These are phyloP conservation scores for Mortierella sp. DNA, from an alignment of 371 early-diverging fungal genomes.

Conservation along the genomic window DNA sequence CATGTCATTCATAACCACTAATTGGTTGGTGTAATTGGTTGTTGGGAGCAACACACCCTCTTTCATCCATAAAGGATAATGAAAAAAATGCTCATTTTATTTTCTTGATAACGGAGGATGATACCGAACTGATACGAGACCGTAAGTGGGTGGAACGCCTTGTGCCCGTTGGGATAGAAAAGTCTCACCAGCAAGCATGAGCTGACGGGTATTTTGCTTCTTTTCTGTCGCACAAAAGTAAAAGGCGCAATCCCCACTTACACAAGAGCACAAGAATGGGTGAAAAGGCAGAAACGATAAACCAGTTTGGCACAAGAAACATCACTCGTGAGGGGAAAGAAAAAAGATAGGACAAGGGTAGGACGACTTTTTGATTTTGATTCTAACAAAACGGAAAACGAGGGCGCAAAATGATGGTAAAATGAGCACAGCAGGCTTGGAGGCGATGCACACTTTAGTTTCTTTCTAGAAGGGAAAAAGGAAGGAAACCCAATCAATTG, in stretches of 20 bases:
- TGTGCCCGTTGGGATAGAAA: background rate
- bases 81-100: too few relatives aligned
- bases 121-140: too few relatives aligned
- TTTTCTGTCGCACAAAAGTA: background rate
- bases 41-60: too few relatives aligned
- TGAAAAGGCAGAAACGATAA: background rate
- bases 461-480: background rate
- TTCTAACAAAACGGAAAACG: background rate
- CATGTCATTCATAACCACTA: too few relatives aligned
- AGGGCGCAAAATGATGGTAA: background rate
- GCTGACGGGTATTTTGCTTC: background rate
- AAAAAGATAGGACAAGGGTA: background rate
- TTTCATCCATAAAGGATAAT: too few relatives aligned
- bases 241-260: background rate
- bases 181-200: background rate
- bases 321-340: background rate
- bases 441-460: constrained; percentile 9
- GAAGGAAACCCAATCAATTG: background rate
- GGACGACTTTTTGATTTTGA: background rate
- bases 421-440: background rate
- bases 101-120: too few relatives aligned
- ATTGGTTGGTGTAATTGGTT: too few relatives aligned
- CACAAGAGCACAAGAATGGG: background rate
- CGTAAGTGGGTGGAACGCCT: background rate
- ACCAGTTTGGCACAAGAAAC: background rate